Evolutionary conservation across 305 asterid species (phyloP), one percentile per base, ranked within the genome.

Genomic region (Nicotiana rustica): DNA sequence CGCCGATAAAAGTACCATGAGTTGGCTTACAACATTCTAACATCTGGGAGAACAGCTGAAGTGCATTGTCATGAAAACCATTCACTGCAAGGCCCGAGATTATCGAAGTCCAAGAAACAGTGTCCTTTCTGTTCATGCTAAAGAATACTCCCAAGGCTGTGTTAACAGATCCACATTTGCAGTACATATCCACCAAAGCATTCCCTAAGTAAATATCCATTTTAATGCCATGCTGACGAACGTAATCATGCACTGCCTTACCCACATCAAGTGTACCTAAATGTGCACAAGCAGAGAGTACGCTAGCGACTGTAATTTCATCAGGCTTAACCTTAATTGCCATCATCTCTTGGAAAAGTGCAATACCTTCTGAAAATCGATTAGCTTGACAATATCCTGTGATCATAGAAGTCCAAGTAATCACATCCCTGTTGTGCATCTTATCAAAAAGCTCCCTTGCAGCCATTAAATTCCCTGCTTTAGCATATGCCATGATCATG

Each of bases 361-460:
- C 70, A 62, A 94, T 82, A 21, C 93, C 94, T 15, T 91, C 90
- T 6, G 77, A 75, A 49, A 89, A 89, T 19, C 65, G 89, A 67
- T 83, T 88, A 57, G 89, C 90, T 67, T 87, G 93, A 69, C 92
- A 81, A 83, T 89, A 92, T 17, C 92, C 93, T 0, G 87, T 88
- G 85, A 93, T 93, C 91, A 93, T 90, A 49, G 94, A 91, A 64
- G 98, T 94, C 98, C 98, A 92, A 41, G 96, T 91, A 84, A 94
- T 77, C 82, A 89, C 90, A 85, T 94, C 98, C 87, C 91, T 91
- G 18, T 67, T 78, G 0, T 92, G 94, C 93, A 90, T 93, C 75
- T 87, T 89, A 57, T 89, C 87, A 52, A 94, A 94, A 44, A 89
- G 83, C 44, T 84, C 89, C 86, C 86, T 88, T 0, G 96, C 92